These are phyloP conservation scores for Avicennia marina DNA, from an alignment of 257 asterid genomes.

Conservation along the genomic window DNA sequence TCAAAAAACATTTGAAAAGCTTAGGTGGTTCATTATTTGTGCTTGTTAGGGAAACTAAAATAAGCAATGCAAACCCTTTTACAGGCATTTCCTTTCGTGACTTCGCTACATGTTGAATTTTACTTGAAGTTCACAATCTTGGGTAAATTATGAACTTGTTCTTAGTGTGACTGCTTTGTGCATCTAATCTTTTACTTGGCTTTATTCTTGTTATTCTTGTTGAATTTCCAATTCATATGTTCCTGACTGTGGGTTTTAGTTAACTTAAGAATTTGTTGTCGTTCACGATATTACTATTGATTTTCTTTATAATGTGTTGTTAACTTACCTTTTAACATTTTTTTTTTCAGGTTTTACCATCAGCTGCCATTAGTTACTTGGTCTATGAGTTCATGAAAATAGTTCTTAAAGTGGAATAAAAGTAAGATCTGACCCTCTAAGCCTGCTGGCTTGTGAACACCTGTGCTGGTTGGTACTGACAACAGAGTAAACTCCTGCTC, in stretches of 20 bases:
- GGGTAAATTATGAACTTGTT: too few relatives aligned
- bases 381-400: conserved; percentile 96
- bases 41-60: background rate
- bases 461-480: conserved; percentile 15
- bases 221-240: too few relatives aligned
- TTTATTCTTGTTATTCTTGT: too few relatives aligned
- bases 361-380: conserved; percentile 94
- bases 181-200: too few relatives aligned
- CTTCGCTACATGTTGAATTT: background rate
- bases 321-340: conserved; percentile 4
- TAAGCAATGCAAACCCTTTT: background rate
- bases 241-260: too few relatives aligned
- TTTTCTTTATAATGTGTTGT: background rate
- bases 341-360: conserved; percentile 75
- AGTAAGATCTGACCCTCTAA: conserved; percentile 3
- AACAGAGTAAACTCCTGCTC: background rate
- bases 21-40: too few relatives aligned
- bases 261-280: too few relatives aligned
- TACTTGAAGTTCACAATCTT: background rate
- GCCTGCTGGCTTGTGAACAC: conserved; percentile 11
- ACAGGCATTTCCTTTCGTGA: background rate
- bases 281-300: too few relatives aligned
- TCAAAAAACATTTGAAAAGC: too few relatives aligned
- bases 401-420: conserved; percentile 73
- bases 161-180: too few relatives aligned